Evolutionary conservation across 192 early-diverging fungal genomes (phyloP), one percentile per base, ranked within the genome.

Genomic region (Backusella psychrophila): DNA sequence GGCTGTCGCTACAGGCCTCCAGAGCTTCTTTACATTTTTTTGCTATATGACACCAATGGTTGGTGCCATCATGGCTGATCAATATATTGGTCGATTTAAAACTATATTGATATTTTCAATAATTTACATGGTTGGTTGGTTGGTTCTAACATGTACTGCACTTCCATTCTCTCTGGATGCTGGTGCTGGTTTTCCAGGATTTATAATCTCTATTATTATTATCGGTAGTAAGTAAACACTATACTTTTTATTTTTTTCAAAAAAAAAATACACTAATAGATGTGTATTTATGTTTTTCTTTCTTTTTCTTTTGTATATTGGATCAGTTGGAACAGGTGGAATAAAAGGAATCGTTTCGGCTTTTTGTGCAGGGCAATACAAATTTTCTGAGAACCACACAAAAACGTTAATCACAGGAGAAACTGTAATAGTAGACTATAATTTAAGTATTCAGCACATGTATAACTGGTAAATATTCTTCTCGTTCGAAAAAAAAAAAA

Each of bases 21-120:
- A 84, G 63, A 90, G 82, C 65, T 89, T 89, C 68, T 90, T 90
- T 80, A 87, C 88, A 41, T 90, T 90, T 77, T 89, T 85, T 74
- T 89, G 89, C 81, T 90, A 89, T 68, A 53, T 90, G 35, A 89
- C 87, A 14, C 88, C 89, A 14, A 84, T 91, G 31, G 46, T 91
- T 9, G 89, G 88, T 41, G 89, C 88, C 29, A 49, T 88, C 42
- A 68, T 91, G 38, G 87, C 89, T 35, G 88, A 87, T 87, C 53
- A 88, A 82, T 93, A 89, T 78, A 42, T 89, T 53, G 93, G 93
- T 75, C 91, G 89, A 83, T 93, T 87, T 83, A 87, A 86, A 74
- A 90, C 93, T 17, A 93, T 94, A 71, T 31, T 88, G 21, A 11
- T 93, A 26, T 93, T 94, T 76, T 83, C 82, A 42, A 17, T 84